Base-by-base conservation (phyloP, 805 yeast genomes). In the Candida vartiovaarae region DNA sequence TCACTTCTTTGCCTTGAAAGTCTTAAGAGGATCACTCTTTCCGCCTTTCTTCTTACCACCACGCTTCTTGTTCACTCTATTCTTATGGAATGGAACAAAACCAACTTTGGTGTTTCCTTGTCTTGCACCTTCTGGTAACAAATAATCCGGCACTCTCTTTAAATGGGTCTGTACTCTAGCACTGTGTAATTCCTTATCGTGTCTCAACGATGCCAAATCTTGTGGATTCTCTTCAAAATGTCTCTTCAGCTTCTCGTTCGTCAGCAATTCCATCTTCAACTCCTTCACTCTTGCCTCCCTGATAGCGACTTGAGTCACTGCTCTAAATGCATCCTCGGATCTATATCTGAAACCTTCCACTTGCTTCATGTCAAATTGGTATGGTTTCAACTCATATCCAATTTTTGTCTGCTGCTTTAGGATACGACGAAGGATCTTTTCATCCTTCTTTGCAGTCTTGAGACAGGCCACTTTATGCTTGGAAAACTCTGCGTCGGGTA, bases 191-290 rank as follows among this genome's bases (percentile, higher is more conserved):
- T 85, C 95, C 56, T 82, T 85, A 61, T 93, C 99, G 59, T 93
- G 99, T 60, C 96, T 83, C 60, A 93, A 75, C 42, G 84, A 79
- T 23, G 80, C 79, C 56, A 93, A 74, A 65, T 93, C 99, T 59
- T 87, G 95, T 6, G 99, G 99, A 60, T 93, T 93, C 60, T 93
- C 98, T 63, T 91, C 96, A 61, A 93, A 93, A 66, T 88, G 95
- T 59, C 96, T 76, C 65, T 89, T 88, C 61, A 93, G 75, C 60
- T 87, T 89, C 45, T 88, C 96, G 54, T 95, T 85, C 36, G 91
- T 78, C 49, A 93, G 69, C 61, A 93, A 71, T 64, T 93, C 98
- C 52, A 81, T 76, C 62, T 85, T 85, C 62, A 91, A 74, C 60
- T 93, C 99, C 62, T 80, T 84, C 45, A 89, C 75, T 57, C 98